Conservation (phyloP, 164 flowering plant genomes). For the Cinnamomum micranthum region DNA sequence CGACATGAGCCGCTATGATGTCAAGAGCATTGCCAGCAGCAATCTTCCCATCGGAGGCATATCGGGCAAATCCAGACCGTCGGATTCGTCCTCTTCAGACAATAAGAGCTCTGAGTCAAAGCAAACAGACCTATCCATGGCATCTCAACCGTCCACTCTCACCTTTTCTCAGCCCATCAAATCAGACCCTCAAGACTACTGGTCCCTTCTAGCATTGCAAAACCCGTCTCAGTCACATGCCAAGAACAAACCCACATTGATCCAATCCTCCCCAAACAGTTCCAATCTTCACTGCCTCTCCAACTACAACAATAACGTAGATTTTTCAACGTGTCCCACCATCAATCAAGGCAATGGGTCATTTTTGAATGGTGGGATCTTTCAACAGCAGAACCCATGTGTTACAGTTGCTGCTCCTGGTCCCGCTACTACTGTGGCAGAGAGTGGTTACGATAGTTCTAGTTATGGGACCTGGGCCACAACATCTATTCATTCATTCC, state of each 20-base stretch:
- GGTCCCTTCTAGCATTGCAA: constrained; percentile 24
- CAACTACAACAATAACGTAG: constrained; percentile 15
- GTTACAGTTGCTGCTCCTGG: constrained; percentile 23
- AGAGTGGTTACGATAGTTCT: constrained; percentile 21
- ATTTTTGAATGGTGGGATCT: constrained; percentile 7
- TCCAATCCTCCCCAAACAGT: background rate
- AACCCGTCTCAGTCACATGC: constrained; percentile 7
- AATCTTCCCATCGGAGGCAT: constrained; percentile 72
- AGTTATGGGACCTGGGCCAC: constrained; percentile 5
- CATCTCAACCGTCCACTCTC: constrained; percentile 21
- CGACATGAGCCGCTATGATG: constrained; percentile 80
- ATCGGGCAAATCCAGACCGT: constrained; percentile 31
- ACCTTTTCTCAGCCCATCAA: constrained; percentile 31
- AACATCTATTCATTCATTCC: constrained; percentile 1
- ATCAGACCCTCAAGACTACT: constrained; percentile 21
- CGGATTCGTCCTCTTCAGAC: constrained; percentile 33
- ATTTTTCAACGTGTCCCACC: constrained; percentile 11
- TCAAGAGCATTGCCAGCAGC: constrained; percentile 60
- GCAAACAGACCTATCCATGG: constrained; percentile 16
- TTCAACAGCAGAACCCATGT: constrained; percentile 17
- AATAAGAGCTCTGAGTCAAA: constrained; percentile 22
- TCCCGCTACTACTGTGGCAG: constrained; percentile 21
- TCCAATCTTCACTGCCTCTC: background rate
- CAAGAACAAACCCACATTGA: background rate
- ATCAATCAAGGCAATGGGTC: constrained; percentile 4